A percentile compares a stretch with the other conserved stretches of the same genome.
These are phyloP conservation scores for Tolypocladium amazonense DNA, from an alignment of 2,329 filamentous ascomycete species.

Conservation along the genomic window DNA sequence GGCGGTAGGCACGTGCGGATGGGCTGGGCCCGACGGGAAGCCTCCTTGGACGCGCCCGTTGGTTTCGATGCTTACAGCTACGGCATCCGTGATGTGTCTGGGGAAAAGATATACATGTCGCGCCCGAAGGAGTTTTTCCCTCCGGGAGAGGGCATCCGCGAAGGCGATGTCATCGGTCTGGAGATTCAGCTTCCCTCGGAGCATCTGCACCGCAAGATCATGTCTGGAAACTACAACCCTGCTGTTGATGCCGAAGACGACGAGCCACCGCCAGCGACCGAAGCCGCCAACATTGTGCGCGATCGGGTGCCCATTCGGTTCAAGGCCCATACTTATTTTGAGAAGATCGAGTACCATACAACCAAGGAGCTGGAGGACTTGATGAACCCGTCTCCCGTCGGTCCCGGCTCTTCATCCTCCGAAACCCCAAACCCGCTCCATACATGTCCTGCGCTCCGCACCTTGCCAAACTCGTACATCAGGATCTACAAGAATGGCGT, in stretches of 20 bases:
- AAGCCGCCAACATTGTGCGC: conserved; percentile 72
- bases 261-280: conserved; percentile 39
- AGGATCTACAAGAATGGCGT: conserved; percentile 89
- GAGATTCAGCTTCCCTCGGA: conserved; percentile 87
- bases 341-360: conserved; percentile 80
- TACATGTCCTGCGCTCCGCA: conserved; percentile 63
- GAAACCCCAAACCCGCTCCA: conserved; percentile 64
- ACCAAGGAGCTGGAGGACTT: conserved; percentile 82
- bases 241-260: conserved; percentile 61
- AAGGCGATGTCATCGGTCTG: conserved; percentile 89
- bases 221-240: conserved; percentile 79
- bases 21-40: conserved; percentile 76
- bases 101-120: conserved; percentile 89
- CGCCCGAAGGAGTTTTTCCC: conserved; percentile 85
- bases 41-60: conserved; percentile 71
- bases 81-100: conserved; percentile 77
- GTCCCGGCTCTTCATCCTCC: conserved; percentile 32
- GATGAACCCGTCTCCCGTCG: conserved; percentile 55
- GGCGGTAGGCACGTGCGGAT: conserved; percentile 62
- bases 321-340: conserved; percentile 89
- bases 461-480: conserved; percentile 76
- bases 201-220: conserved; percentile 75
- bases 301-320: conserved; percentile 92
- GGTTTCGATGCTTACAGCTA: conserved; percentile 92
- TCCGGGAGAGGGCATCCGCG: conserved; percentile 65